Evolutionary conservation across 1,284 basidiomycete genomes (phyloP).

Genomic region (Heliocybe sulcata): DNA sequence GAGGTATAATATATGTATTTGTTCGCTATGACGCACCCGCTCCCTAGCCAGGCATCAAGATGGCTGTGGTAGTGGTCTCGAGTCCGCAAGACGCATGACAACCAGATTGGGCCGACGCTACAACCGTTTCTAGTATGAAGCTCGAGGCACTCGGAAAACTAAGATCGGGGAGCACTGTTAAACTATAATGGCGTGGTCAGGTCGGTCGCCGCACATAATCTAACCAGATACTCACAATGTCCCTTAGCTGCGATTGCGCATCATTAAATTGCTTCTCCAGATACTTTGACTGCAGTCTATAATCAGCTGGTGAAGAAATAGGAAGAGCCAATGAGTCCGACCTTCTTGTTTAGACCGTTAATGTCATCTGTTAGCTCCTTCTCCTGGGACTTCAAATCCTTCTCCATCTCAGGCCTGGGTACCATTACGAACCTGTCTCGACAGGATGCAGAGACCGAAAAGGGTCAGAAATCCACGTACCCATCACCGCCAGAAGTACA

Average conservation of each 20-base stretch:
- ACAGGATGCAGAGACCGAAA: neutral
- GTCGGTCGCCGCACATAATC: neutral
- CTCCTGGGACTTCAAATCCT: constrained; percentile 66
- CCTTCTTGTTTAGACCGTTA: constrained; percentile 74
- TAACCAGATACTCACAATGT: constrained; percentile 58
- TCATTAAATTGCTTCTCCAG: constrained; percentile 89
- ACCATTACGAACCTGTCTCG: constrained; percentile 78
- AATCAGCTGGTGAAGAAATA: neutral
- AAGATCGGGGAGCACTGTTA: constrained; percentile 42
- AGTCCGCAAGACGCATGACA: too few relatives aligned
- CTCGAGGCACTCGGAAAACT: neutral
- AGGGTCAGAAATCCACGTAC: neutral
- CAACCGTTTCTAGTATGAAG: too few relatives aligned
- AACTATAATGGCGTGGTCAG: constrained; percentile 33
- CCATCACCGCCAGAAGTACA: neutral
- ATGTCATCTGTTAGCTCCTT: constrained; percentile 81
- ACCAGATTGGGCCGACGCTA: too few relatives aligned
- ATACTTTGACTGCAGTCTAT: constrained; percentile 64
- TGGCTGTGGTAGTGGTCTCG: too few relatives aligned
- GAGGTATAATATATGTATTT: too few relatives aligned
- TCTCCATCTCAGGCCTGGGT: constrained; percentile 75
- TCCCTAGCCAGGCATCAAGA: too few relatives aligned
- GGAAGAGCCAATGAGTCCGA: constrained; percentile 16
- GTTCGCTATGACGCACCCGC: too few relatives aligned
- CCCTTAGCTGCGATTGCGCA: constrained; percentile 78